Evolutionary conservation across 441 rosid genomes (phyloP).

Genomic region (Geranium incanum): DNA sequence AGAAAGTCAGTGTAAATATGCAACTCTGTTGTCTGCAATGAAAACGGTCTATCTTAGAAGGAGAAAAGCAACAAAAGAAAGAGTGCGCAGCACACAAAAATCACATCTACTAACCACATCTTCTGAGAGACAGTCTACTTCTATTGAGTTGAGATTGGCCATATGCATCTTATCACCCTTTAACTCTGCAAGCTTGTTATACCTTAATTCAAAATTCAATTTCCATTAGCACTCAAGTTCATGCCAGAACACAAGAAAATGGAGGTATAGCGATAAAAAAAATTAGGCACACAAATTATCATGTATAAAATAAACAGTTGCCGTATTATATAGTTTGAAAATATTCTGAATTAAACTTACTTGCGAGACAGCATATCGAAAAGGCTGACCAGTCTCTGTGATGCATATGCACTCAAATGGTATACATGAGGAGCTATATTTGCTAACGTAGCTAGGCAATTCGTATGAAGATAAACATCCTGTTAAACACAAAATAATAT

Average conservation of each 20-base stretch:
- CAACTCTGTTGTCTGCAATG: constrained; percentile 78
- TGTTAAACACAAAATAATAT: constrained; percentile 26
- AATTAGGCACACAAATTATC: not conserved
- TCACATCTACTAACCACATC: constrained; percentile 49
- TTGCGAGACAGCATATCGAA: constrained; percentile 96
- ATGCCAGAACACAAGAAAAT: not conserved
- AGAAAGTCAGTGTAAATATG: constrained; percentile 94
- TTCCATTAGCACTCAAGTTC: not conserved
- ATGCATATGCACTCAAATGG: constrained; percentile 95
- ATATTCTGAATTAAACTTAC: constrained; percentile 33
- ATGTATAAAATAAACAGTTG: not conserved
- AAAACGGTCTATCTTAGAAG: constrained; percentile 22
- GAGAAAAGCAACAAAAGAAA: constrained; percentile 15
- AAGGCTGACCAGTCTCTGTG: constrained; percentile 95
- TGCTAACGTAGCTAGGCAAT: constrained; percentile 93
- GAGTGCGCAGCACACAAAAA: not conserved
- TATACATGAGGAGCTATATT: constrained; percentile 99
- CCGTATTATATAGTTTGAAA: constrained; percentile 1
- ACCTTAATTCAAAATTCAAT: constrained; percentile 34
- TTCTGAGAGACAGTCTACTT: constrained; percentile 51
- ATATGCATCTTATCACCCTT: constrained; percentile 46
- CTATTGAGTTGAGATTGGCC: constrained; percentile 43
- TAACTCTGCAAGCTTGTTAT: constrained; percentile 74
- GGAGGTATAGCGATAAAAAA: not conserved
- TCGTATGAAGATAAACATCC: constrained; percentile 98